phyloP scores from a whole-genome alignment of 352 stramenopile species.

The Phytophthora colocasiae region DNA sequence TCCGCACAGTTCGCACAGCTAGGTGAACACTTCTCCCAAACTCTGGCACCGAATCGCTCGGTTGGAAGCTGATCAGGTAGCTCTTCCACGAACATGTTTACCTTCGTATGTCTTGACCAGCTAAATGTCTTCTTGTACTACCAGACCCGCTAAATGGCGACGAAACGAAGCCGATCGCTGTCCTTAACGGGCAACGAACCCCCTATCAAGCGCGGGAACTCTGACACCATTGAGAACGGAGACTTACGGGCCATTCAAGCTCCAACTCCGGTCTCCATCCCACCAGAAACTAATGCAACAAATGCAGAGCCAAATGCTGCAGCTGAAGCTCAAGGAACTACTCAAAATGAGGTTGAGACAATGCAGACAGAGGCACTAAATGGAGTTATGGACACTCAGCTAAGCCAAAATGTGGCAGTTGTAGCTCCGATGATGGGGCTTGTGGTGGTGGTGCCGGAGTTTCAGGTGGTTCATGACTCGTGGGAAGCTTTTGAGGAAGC shows the following conservation, averaged over 20 bases:
- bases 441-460: conserved; percentile 51
- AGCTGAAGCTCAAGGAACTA: background rate
- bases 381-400: conserved; percentile 1
- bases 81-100: conserved; percentile 9
- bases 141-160: conserved; percentile 16
- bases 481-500: conserved; percentile 73
- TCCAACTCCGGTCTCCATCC: conserved; percentile 2
- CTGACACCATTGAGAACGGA: conserved; percentile 13
- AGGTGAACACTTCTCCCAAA: conserved; percentile 29
- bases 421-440: conserved; percentile 6
- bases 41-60: conserved; percentile 40
- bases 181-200: conserved; percentile 14
- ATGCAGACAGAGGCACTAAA: conserved; percentile 2
- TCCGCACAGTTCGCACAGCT: conserved; percentile 33
- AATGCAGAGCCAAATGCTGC: conserved; percentile 7
- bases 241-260: conserved; percentile 7
- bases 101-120: too few relatives aligned
- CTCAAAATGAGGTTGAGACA: conserved; percentile 5
- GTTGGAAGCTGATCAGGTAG: conserved; percentile 15
- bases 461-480: conserved; percentile 59
- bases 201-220: conserved; percentile 25
- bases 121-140: background rate
- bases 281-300: background rate
- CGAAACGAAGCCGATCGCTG: conserved; percentile 30
- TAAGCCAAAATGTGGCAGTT: background rate